A percentile compares a stretch with the other conserved stretches of the same genome.
Conservation (phyloP, 2,329 filamentous ascomycete genomes). For the Fusarium nurragi region DNA sequence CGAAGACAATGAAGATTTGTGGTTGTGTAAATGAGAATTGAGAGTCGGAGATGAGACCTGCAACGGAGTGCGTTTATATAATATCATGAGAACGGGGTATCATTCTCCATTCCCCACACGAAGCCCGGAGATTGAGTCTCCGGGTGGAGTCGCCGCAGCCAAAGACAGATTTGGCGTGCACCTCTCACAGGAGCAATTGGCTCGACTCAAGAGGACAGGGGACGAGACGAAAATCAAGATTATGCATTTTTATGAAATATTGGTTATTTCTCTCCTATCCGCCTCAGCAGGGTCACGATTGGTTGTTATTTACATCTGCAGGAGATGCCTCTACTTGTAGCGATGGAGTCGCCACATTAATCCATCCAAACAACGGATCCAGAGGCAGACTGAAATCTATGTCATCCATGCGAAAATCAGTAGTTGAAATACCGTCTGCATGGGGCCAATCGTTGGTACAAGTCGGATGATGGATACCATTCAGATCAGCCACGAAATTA, state of each 20-base stretch:
- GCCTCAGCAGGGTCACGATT: background rate
- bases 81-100: background rate
- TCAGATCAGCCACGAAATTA: background rate
- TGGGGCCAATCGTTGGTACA: background rate
- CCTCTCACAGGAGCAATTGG: background rate
- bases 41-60: background rate
- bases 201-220: too few species aligned
- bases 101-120: background rate
- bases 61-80: background rate
- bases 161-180: background rate
- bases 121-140: background rate
- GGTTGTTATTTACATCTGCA: background rate
- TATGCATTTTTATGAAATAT: too few species aligned
- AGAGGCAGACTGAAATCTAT: background rate
- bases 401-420: background rate
- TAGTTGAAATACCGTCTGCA: background rate
- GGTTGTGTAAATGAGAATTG: background rate
- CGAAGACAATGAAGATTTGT: too few species aligned
- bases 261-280: background rate
- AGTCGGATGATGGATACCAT: background rate
- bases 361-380: slow-evolving; percentile 13
- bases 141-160: background rate
- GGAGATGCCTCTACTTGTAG: background rate
- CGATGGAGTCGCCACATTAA: background rate
- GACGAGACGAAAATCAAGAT: too few species aligned